These are phyloP conservation scores for Ophiostoma sp. DNA, from an alignment of 2,329 filamentous ascomycete genomes.

Conservation along the genomic window DNA sequence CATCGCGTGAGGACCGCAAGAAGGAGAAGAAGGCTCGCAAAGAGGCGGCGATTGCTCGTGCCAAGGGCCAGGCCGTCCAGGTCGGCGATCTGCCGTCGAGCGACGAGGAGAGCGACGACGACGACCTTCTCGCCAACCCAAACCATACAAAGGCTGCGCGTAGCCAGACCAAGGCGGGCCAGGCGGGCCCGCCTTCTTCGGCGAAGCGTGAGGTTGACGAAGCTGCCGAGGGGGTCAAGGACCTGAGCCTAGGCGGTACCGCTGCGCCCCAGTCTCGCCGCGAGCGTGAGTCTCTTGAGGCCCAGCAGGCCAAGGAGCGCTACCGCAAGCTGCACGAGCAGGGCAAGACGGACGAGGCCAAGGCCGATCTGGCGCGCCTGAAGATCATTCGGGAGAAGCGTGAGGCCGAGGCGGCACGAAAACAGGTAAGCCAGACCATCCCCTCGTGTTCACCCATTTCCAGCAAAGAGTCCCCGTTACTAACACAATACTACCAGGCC, in stretches of 20 bases:
- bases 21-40: slow-evolving; percentile 85
- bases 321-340: slow-evolving; percentile 91
- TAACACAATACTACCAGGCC: slow-evolving; percentile 43
- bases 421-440: slow-evolving; percentile 61
- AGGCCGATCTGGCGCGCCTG: slow-evolving; percentile 82
- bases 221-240: slow-evolving; percentile 57
- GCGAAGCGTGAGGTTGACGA: slow-evolving; percentile 45
- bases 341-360: slow-evolving; percentile 95
- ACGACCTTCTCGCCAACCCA: slow-evolving; percentile 79
- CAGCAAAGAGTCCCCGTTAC: not conserved
- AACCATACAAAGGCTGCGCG: slow-evolving; percentile 81
- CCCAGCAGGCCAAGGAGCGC: slow-evolving; percentile 81
- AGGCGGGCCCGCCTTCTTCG: slow-evolving; percentile 15
- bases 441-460: not conserved
- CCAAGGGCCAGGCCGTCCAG: slow-evolving; percentile 69
- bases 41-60: slow-evolving; percentile 57
- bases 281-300: slow-evolving; percentile 75
- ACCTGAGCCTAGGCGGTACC: slow-evolving; percentile 46
- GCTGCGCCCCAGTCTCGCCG: slow-evolving; percentile 46
- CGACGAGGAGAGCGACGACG: slow-evolving; percentile 53
- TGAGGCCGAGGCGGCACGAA: slow-evolving; percentile 77
- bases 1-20: slow-evolving; percentile 81
- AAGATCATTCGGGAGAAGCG: slow-evolving; percentile 81
- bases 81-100: slow-evolving; percentile 84
- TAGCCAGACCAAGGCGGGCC: slow-evolving; percentile 53